Base-by-base conservation (phyloP, 1,284 basidiomycete genomes). In the Paramarasmius palmivorus region DNA sequence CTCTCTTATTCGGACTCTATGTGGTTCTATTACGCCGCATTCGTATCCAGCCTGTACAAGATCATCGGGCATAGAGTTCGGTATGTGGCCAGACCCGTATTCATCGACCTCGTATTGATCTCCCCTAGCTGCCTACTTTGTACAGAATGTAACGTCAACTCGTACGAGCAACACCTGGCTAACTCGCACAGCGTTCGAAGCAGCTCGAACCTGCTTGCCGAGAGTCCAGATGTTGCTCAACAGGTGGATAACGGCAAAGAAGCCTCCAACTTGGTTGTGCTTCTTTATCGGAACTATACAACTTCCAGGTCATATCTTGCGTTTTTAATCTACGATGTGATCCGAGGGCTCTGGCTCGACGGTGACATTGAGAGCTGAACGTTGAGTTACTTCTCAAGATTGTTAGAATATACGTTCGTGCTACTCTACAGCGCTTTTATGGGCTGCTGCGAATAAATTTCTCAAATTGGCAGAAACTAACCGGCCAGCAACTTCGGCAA, bases 1-100 rank as follows among this genome's bases (percentile, higher is more conserved):
- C n/a, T n/a, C n/a, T n/a, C n/a, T n/a, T n/a, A n/a, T n/a, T 78
- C 98, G 47, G 95, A 98, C 67, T 92, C 92, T 95, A 94, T 63
- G 92, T 98, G 49, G 88, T 95, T 14, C 78, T 98, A 4, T n/a
- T 88, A 98, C 65, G 94, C 95, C 0, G 90, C 93, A 0, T 85
- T 99, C 40, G 83, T 97, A 23, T 87, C 92, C 1, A 85, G 88
- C 46, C 73, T 98, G 42, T 86, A 97, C 71, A 90, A 89, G 64
- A 78, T 93, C 12, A 74, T 96, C 14, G n/a, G 95, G 96, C 1
- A 75, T 95, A 41, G 96, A 98, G 63, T 96, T 98, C 63, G 94
- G 93, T 84, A 73, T 59, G 77, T 63, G 15, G 12, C 17, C 12
- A 44, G n/a, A n/a, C 22, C 37, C 56, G 1, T 26, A 15, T 39